Conservation (phyloP, 176 grass and related monocot genomes). For the Elymus sibiricus region DNA sequence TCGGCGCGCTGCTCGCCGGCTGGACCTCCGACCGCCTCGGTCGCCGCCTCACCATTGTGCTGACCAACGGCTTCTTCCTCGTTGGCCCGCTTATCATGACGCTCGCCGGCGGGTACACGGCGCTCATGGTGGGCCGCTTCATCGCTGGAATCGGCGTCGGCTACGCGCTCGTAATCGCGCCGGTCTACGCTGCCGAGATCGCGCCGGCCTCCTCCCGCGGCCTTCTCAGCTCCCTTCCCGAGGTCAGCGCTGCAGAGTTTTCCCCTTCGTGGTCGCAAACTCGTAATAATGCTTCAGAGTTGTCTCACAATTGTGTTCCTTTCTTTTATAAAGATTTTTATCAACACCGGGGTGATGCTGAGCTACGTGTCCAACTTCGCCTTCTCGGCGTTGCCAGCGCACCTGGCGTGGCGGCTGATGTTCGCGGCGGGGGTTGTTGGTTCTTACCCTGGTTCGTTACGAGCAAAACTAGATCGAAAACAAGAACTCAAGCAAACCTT, state of each 20-base stretch:
- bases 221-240: constrained; percentile 58
- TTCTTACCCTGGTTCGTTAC: no score
- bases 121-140: constrained; percentile 53
- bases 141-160: constrained; percentile 62
- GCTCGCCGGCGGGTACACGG: constrained; percentile 28
- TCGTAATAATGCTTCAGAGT: background rate
- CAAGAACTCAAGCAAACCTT: no score
- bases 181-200: constrained; percentile 68
- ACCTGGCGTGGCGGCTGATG: constrained; percentile 72
- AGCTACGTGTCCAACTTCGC: constrained; percentile 68
- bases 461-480: no score
- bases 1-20: constrained; percentile 68
- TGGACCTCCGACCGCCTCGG: constrained; percentile 70
- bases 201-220: constrained; percentile 62
- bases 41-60: constrained; percentile 55
- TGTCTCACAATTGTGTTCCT: background rate
- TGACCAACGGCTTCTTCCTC: constrained; percentile 65
- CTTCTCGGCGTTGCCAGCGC: constrained; percentile 43
- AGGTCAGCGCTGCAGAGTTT: constrained; percentile 14
- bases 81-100: constrained; percentile 56
- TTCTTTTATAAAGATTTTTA: constrained; percentile 46
- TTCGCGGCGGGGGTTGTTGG: constrained; percentile 30
- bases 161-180: constrained; percentile 68
- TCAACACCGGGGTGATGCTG: constrained; percentile 66
- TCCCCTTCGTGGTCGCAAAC: background rate